Evolutionary conservation across 1,139 yeast genomes (phyloP).

Genomic region (Trichomonascaceae sp.): DNA sequence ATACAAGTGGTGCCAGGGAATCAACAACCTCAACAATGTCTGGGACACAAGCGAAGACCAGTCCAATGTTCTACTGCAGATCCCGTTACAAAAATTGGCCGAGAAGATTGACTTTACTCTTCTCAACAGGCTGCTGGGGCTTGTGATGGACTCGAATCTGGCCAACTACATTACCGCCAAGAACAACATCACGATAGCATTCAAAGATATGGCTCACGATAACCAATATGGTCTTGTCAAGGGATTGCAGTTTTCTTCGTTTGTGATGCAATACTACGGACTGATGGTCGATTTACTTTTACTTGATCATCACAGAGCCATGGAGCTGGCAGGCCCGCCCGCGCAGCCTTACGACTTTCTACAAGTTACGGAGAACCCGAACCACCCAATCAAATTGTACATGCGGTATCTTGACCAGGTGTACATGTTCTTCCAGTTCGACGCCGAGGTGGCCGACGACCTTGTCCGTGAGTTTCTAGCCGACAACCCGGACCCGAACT

Average conservation of each 20-base stretch:
- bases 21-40: constrained; percentile 61
- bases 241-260: constrained; percentile 84
- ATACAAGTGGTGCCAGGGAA: constrained; percentile 93
- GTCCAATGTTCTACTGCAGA: constrained; percentile 72
- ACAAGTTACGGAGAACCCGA: constrained; percentile 44
- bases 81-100: constrained; percentile 53
- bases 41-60: constrained; percentile 74
- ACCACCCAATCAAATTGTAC: constrained; percentile 69
- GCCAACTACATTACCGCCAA: constrained; percentile 94
- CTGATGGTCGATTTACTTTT: constrained; percentile 68
- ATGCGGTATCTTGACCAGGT: constrained; percentile 74
- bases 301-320: constrained; percentile 77
- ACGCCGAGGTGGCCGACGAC: constrained; percentile 59
- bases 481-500: constrained; percentile 87
- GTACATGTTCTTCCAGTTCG: constrained; percentile 66
- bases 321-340: constrained; percentile 71
- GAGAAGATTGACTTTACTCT: constrained; percentile 85
- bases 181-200: constrained; percentile 68
- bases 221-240: constrained; percentile 80
- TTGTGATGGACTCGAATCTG: constrained; percentile 77
- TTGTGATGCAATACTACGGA: constrained; percentile 84
- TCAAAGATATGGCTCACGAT: constrained; percentile 90
- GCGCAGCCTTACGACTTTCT: constrained; percentile 60
- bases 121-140: constrained; percentile 63
- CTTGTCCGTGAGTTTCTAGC: constrained; percentile 62